Evolutionary conservation across 106 monocot genomes (phyloP).

Genomic region (Cymbidium sinense): DNA sequence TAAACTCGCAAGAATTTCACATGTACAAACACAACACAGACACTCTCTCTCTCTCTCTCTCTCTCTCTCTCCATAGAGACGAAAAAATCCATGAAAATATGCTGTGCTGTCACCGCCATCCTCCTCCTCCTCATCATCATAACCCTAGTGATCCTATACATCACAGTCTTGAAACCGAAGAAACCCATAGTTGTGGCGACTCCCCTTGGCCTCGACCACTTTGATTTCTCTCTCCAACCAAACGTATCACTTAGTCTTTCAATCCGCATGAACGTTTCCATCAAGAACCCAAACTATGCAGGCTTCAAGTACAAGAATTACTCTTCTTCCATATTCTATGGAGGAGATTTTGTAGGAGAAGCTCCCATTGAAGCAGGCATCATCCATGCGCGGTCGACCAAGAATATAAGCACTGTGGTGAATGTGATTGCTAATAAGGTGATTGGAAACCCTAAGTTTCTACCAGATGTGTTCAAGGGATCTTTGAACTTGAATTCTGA

Average conservation of each 20-base stretch:
- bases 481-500: slow-evolving; percentile 15
- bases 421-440: slow-evolving; percentile 17
- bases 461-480: slow-evolving; percentile 13
- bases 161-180: slow-evolving; percentile 28
- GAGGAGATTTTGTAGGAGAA: slow-evolving; percentile 18
- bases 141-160: slow-evolving; percentile 19
- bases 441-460: slow-evolving; percentile 5
- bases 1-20: no score
- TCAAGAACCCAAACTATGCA: slow-evolving; percentile 41
- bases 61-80: neutral
- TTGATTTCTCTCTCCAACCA: slow-evolving; percentile 10
- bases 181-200: slow-evolving; percentile 14
- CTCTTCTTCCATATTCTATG: slow-evolving; percentile 22
- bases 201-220: slow-evolving; percentile 1
- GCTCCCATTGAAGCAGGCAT: slow-evolving; percentile 19
- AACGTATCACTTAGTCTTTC: slow-evolving; percentile 10
- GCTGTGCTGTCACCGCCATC: slow-evolving; percentile 4
- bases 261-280: slow-evolving; percentile 5
- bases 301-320: slow-evolving; percentile 22
- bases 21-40: no score
- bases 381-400: slow-evolving; percentile 17
- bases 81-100: slow-evolving; percentile 3
- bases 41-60: no score
- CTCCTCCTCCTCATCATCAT: slow-evolving; percentile 18
- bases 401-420: slow-evolving; percentile 15